Evolutionary conservation across 2,329 filamentous ascomycete genomes (phyloP), one percentile per base, ranked within the genome.

Genomic region (Colletotrichum sp.): DNA sequence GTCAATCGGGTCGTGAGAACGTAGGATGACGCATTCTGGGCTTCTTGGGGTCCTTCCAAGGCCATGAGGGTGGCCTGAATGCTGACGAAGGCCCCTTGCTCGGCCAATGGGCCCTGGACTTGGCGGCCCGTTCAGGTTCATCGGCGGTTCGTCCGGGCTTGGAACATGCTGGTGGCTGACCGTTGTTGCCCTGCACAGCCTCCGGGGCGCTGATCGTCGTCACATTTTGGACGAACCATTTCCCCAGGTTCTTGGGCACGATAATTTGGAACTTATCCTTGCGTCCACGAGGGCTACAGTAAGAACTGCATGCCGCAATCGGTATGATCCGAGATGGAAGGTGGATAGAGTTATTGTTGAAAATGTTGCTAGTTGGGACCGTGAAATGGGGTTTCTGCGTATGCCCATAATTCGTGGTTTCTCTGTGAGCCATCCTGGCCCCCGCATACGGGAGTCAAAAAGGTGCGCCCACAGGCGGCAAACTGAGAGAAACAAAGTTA

Each of bases 11-110:
- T n/a, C 48, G 12, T 10, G 34, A 34, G 8, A 30, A 32, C 39
- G 63, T 43, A 28, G n/a, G 63, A 75, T 72, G 72, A 75, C 72
- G 68, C 68, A 68, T 61, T 36, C 24, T 5, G 36, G n/a, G 28
- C 68, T 34, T 36, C 43, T 59, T 60, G 21, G 67, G 34, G 36
- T 18, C 3, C n/a, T 66, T 61, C 72, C 72, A 71, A 71, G 72
- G 12, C 48, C 10, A n/a, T n/a, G 24, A 26, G 28, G 24, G 34
- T 26, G 43, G 63, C 16, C 63, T 32, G 30, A 34, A 10, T 43
- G 59, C 43, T 74, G 59, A 59, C 66, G 32, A 60, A 9, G 6
- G 30, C 55, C 66, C 18, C 14, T 32, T 64, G n/a, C 12, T 24
- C 36, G 57, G 21, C 68, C 72, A 72, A 75, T 67, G 28, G 48